Percentiles rank a stretch among this genome's conserved stretches.
These are phyloP conservation scores for Petunia secreta DNA, from an alignment of 257 asterid species.

Conservation along the genomic window DNA sequence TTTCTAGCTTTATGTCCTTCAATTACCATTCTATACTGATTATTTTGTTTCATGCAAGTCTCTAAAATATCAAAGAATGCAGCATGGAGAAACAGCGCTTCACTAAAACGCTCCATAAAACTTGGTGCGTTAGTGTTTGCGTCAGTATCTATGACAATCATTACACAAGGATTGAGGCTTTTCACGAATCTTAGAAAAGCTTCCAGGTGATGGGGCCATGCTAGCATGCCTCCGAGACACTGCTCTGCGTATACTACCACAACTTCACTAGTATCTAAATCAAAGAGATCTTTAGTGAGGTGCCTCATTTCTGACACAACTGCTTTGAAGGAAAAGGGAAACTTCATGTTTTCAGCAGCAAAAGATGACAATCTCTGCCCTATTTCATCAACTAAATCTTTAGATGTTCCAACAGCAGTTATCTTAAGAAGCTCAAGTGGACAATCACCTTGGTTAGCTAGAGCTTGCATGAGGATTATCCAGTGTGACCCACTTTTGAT, in stretches of 20 bases:
- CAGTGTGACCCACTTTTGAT: slow-evolving; percentile 40
- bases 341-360: no score
- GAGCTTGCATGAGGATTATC: slow-evolving; percentile 47
- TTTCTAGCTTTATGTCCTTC: slow-evolving; percentile 32
- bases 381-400: no score
- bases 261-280: slow-evolving; percentile 34
- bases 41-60: slow-evolving; percentile 31
- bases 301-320: slow-evolving; percentile 27
- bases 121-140: no score
- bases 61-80: slow-evolving; percentile 40
- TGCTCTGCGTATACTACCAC: slow-evolving; percentile 37
- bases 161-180: slow-evolving; percentile 36
- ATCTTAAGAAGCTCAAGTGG: no score
- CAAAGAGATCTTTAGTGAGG: slow-evolving; percentile 38
- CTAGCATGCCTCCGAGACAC: slow-evolving; percentile 29
- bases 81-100: slow-evolving; percentile 26
- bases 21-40: slow-evolving; percentile 15
- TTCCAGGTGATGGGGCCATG: slow-evolving; percentile 32
- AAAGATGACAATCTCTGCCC: no score
- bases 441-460: slow-evolving; percentile 22
- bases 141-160: slow-evolving; percentile 25
- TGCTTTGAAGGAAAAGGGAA: no score
- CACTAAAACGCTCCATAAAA: slow-evolving; percentile 38
- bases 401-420: no score
- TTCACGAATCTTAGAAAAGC: slow-evolving; percentile 28